Base-by-base conservation (phyloP, 441 rosid species). In the Populus hybrid region DNA sequence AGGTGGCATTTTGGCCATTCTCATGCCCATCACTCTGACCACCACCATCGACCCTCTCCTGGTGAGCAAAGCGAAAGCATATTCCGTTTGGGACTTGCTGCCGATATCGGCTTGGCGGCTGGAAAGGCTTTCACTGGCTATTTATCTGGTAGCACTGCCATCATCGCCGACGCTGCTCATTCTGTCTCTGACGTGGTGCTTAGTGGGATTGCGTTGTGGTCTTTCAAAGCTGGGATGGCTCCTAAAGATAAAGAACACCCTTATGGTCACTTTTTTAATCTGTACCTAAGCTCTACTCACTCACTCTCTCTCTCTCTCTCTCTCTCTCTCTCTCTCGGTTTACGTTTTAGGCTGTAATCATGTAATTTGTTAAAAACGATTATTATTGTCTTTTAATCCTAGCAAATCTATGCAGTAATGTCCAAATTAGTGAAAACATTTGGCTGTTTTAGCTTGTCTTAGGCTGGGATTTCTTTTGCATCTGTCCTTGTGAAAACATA, bases 221-320 rank as follows among this genome's bases (percentile, higher is more conserved):
- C 97, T 40, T 94, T 85, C 85, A 91, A 87, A 89, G 99, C 97
- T 81, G 99, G 95, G 23, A 90, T 81, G 73, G 90, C 89, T 86
- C 98, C 99, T 35, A 94, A 87, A 85, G 99, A 94, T 88, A 78
- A 90, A 85, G 93, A 94, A 79, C 98, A 95, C 80, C 99, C 99
- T 46, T 95, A 94, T 87, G 98, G 99, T 95, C 86, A 78, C 85
- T 82, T 74, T 6, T 79, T 61, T 81, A 65, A 80, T 81, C 35
- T 85, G 90, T 86, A 81, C 83, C 89, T 83, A 75, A 82, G 38
- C 79, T n/a, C 79, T 83, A 66, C 86, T 81, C 85, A 74, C 42
- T 83, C 81, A 20, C 46, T 83, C 32, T 3, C 32, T 30, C 30
- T 28, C 30, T 28, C 42, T 83, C 81, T 21, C 46, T 83, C 32